These are phyloP conservation scores for Gomphus bonarii DNA, from an alignment of 1,284 basidiomycete genomes.

Conservation along the genomic window DNA sequence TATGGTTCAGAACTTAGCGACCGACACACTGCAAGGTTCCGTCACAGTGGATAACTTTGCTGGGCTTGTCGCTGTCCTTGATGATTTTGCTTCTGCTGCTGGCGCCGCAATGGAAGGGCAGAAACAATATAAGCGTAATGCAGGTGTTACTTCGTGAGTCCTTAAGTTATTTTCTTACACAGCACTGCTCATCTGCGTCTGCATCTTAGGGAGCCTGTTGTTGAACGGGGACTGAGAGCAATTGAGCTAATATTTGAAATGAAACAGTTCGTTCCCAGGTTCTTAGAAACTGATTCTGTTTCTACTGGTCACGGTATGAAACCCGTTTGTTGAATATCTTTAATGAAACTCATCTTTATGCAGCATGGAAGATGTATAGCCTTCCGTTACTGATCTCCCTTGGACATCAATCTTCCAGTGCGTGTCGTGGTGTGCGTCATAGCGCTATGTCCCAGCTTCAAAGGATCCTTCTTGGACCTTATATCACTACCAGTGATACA, in stretches of 20 bases:
- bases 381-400: constrained; percentile 74
- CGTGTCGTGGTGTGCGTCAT: constrained; percentile 79
- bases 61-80: constrained; percentile 73
- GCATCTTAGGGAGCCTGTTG: constrained; percentile 49
- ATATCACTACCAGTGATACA: constrained; percentile 45
- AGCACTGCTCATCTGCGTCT: constrained; percentile 11
- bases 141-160: not conserved
- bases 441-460: constrained; percentile 80
- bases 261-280: constrained; percentile 48
- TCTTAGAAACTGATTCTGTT: constrained; percentile 40
- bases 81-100: constrained; percentile 79
- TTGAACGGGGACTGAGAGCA: constrained; percentile 75
- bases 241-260: constrained; percentile 73
- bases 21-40: constrained; percentile 45
- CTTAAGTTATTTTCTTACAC: not conserved
- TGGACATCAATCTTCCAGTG: constrained; percentile 79
- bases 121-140: constrained; percentile 20
- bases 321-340: not conserved
- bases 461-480: constrained; percentile 76
- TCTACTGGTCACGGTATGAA: constrained; percentile 38
- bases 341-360: constrained; percentile 10
- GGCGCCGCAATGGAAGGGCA: constrained; percentile 49
- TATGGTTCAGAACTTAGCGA: constrained; percentile 53
- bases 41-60: constrained; percentile 74
- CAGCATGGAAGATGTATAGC: constrained; percentile 78